These are phyloP conservation scores for Colletotrichum camelliae DNA, from an alignment of 2,329 filamentous ascomycete genomes.

Conservation along the genomic window DNA sequence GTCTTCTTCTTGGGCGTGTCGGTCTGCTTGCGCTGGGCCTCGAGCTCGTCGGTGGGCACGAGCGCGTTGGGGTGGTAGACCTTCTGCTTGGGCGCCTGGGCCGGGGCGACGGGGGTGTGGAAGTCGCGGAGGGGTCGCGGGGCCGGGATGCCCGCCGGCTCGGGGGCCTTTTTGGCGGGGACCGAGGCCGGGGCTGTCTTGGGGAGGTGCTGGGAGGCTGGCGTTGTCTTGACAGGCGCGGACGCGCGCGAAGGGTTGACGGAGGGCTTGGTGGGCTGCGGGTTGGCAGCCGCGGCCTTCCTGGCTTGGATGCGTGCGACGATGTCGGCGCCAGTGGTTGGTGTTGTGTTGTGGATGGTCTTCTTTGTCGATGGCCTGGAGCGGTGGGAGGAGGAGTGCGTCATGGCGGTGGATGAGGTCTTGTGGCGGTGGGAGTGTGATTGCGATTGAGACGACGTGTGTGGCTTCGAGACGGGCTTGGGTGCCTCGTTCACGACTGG, in stretches of 20 bases:
- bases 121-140: background rate
- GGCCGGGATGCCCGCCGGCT: background rate
- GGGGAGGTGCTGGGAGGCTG: background rate
- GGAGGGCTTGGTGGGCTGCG: background rate
- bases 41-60: background rate
- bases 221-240: background rate
- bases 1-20: constrained; percentile 1
- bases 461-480: background rate
- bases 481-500: background rate
- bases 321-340: background rate
- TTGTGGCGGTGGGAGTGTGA: background rate
- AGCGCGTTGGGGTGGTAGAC: constrained; percentile 2
- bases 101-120: background rate
- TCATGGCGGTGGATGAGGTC: background rate
- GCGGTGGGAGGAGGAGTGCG: background rate
- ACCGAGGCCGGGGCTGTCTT: background rate
- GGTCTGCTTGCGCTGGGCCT: background rate
- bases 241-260: background rate
- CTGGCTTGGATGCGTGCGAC: constrained; percentile 5
- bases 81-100: constrained; percentile 2
- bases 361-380: background rate
- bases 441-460: background rate
- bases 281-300: background rate
- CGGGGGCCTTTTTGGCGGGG: background rate
- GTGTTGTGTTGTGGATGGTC: background rate